These are phyloP conservation scores for Saccharomyces hybrid DNA, from an alignment of 1,139 yeast genomes.

Conservation along the genomic window DNA sequence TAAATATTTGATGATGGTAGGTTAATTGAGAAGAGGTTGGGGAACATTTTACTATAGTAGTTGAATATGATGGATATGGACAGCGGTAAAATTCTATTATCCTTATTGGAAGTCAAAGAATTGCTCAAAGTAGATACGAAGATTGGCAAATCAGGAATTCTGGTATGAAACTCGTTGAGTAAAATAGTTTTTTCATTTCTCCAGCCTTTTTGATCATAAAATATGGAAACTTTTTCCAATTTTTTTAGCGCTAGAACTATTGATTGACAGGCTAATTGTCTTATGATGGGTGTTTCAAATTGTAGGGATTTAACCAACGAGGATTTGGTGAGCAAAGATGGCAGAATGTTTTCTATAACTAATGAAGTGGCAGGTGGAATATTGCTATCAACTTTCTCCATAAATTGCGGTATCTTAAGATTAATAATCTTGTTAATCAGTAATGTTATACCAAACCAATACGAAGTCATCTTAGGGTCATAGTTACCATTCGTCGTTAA, in stretches of 20 bases:
- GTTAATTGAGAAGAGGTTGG: slow-evolving; percentile 27
- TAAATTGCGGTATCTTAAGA: slow-evolving; percentile 42
- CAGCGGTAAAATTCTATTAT: slow-evolving; percentile 36
- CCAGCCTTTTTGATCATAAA: slow-evolving; percentile 40
- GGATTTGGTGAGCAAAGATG: slow-evolving; percentile 55
- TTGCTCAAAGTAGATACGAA: slow-evolving; percentile 36
- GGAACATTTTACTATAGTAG: slow-evolving; percentile 30
- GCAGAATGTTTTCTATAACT: slow-evolving; percentile 52
- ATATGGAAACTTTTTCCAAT: slow-evolving; percentile 34
- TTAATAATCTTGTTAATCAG: slow-evolving; percentile 51
- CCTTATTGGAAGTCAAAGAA: slow-evolving; percentile 27
- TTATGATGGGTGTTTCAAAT: slow-evolving; percentile 47
- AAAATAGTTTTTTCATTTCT: slow-evolving; percentile 33
- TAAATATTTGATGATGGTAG: slow-evolving; percentile 32
- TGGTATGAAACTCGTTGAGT: slow-evolving; percentile 32
- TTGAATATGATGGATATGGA: slow-evolving; percentile 32
- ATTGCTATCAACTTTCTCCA: slow-evolving; percentile 23
- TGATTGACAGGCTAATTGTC: slow-evolving; percentile 58
- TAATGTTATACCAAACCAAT: slow-evolving; percentile 72
- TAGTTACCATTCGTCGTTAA: slow-evolving; percentile 50
- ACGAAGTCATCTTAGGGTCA: slow-evolving; percentile 67
- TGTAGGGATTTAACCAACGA: slow-evolving; percentile 53
- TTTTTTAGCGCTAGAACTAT: slow-evolving; percentile 49
- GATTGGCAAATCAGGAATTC: slow-evolving; percentile 44
- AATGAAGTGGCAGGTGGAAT: slow-evolving; percentile 25